Conservation (phyloP, 768 basidiomycete genomes). For the Tulasnella sp. region DNA sequence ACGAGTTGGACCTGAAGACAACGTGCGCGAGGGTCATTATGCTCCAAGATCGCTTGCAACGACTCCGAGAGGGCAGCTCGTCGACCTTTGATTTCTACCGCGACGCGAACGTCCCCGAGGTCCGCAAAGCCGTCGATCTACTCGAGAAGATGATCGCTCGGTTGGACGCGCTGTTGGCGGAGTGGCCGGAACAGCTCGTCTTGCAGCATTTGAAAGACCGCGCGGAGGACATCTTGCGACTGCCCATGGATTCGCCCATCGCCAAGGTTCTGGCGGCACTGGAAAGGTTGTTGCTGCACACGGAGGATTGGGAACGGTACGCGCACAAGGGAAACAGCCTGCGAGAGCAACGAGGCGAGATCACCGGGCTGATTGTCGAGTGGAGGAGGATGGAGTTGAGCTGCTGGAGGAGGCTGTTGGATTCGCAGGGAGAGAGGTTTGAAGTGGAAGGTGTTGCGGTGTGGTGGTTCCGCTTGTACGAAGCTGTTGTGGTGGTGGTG, state of each 20-base stretch:
- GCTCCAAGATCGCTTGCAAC: background rate
- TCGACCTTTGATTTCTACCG: constrained; percentile 58
- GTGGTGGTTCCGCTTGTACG: constrained; percentile 91
- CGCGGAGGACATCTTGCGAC: constrained; percentile 50
- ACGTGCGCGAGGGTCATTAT: constrained; percentile 10
- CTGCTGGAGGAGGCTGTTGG: constrained; percentile 74
- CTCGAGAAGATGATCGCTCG: constrained; percentile 41
- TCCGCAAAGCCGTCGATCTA: constrained; percentile 44
- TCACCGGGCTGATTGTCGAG: constrained; percentile 65
- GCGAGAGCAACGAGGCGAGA: constrained; percentile 45
- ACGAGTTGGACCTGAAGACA: background rate
- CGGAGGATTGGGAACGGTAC: constrained; percentile 93
- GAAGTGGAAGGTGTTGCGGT: constrained; percentile 27
- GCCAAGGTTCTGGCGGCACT: constrained; percentile 72
- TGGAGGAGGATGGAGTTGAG: constrained; percentile 87
- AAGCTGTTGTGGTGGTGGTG: constrained; percentile 56
- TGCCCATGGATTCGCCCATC: constrained; percentile 57
- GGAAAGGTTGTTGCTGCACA: constrained; percentile 76
- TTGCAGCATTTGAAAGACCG: constrained; percentile 70
- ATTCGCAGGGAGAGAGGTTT: constrained; percentile 47
- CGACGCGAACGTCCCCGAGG: constrained; percentile 64
- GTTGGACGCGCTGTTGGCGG: constrained; percentile 45
- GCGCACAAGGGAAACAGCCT: constrained; percentile 87
- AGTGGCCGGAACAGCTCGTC: constrained; percentile 98
- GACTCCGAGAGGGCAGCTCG: constrained; percentile 10